These are phyloP conservation scores for Salvia miltiorrhiza DNA, from an alignment of 257 asterid genomes.

Conservation along the genomic window DNA sequence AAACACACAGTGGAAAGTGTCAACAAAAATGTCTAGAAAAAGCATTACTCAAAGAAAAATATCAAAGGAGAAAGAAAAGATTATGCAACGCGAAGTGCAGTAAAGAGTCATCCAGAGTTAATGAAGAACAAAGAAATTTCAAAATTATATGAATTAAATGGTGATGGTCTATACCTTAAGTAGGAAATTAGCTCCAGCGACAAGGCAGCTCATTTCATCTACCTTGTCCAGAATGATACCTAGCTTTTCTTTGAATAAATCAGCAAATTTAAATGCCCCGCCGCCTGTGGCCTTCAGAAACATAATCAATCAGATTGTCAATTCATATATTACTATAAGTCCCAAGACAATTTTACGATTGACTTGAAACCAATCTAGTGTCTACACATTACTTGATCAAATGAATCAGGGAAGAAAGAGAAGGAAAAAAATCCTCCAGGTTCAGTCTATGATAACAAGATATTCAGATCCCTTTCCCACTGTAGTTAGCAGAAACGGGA, in stretches of 20 bases:
- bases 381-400: conserved; percentile 10
- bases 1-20: no score
- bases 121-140: neutral
- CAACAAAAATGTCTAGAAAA: neutral
- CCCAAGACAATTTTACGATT: neutral
- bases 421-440: neutral
- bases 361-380: neutral
- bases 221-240: conserved; percentile 84
- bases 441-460: neutral
- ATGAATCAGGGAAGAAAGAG: neutral
- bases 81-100: neutral
- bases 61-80: neutral
- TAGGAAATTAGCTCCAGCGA: conserved; percentile 87
- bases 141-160: conserved; percentile 5
- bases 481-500: neutral
- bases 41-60: neutral
- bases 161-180: conserved; percentile 65
- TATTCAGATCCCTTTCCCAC: neutral
- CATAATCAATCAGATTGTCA: conserved; percentile 25
- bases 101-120: neutral
- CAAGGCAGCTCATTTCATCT: conserved; percentile 94
- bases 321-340: conserved; percentile 7
- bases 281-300: conserved; percentile 97
- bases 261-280: conserved; percentile 91
- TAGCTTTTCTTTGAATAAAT: conserved; percentile 82